Evolutionary conservation across 441 rosid genomes (phyloP).

Genomic region (Rhodomyrtus psidioides): DNA sequence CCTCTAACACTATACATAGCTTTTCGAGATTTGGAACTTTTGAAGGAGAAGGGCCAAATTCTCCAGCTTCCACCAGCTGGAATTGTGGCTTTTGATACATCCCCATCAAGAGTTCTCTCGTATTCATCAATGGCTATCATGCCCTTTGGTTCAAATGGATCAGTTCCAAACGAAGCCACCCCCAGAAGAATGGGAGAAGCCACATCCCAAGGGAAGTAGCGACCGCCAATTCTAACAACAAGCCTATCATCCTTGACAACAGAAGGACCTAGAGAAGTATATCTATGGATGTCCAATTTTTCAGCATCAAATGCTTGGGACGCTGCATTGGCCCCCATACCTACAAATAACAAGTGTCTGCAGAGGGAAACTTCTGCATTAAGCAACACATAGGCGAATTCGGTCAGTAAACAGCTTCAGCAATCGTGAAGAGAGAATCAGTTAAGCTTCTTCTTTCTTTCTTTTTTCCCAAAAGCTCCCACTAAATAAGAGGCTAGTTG

Average conservation of each 20-base stretch:
- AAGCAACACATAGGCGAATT: slow-evolving; percentile 20
- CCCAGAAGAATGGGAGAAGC: slow-evolving; percentile 56
- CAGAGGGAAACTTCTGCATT: slow-evolving; percentile 63
- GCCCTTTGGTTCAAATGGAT: slow-evolving; percentile 46
- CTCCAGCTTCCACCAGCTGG: slow-evolving; percentile 61
- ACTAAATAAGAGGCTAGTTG: not conserved
- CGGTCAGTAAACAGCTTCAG: not conserved
- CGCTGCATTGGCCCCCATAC: slow-evolving; percentile 59
- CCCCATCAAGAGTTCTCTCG: slow-evolving; percentile 32
- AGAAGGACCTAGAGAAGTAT: slow-evolving; percentile 39
- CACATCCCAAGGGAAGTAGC: slow-evolving; percentile 57
- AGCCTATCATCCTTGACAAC: slow-evolving; percentile 47
- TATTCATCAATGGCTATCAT: slow-evolving; percentile 47
- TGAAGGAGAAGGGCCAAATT: slow-evolving; percentile 81
- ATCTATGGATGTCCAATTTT: slow-evolving; percentile 35
- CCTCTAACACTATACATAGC: slow-evolving; percentile 15
- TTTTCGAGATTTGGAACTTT: slow-evolving; percentile 39
- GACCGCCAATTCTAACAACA: slow-evolving; percentile 39
- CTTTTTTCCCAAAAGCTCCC: not conserved
- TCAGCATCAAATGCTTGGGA: slow-evolving; percentile 53
- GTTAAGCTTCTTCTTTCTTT: not conserved
- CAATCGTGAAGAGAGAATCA: not conserved
- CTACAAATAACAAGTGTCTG: slow-evolving; percentile 43
- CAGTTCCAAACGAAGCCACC: slow-evolving; percentile 43
- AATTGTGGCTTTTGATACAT: slow-evolving; percentile 26